Evolutionary conservation across 2,329 filamentous ascomycete genomes (phyloP).

Genomic region (Biscogniauxia marginata): DNA sequence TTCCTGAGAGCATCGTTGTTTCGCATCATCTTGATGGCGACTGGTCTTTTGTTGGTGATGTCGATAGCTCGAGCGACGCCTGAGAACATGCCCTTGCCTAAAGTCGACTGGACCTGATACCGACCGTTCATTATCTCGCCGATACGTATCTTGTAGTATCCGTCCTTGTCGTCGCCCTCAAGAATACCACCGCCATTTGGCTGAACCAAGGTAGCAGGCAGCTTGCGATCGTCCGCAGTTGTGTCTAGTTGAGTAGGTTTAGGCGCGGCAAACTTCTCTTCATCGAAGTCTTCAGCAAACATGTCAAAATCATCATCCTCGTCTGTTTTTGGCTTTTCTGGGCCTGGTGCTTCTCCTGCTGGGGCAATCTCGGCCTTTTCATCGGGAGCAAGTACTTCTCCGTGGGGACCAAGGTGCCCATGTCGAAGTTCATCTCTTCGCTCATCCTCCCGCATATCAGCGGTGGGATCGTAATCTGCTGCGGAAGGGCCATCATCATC

Average conservation of each 20-base stretch:
- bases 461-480: slow-evolving; percentile 74
- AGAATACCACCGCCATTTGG: slow-evolving; percentile 70
- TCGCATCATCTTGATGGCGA: slow-evolving; percentile 96
- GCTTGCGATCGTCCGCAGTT: slow-evolving; percentile 44
- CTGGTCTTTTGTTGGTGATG: slow-evolving; percentile 68
- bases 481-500: slow-evolving; percentile 70
- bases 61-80: slow-evolving; percentile 90
- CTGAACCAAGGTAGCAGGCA: slow-evolving; percentile 46
- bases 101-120: slow-evolving; percentile 82
- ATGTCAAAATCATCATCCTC: slow-evolving; percentile 77
- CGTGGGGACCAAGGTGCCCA: slow-evolving; percentile 52
- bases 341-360: slow-evolving; percentile 35
- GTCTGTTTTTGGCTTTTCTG: slow-evolving; percentile 47
- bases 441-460: slow-evolving; percentile 73
- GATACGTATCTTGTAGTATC: slow-evolving; percentile 92
- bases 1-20: slow-evolving; percentile 93
- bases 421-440: slow-evolving; percentile 57
- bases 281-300: slow-evolving; percentile 81
- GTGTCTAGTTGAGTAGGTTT: slow-evolving; percentile 39
- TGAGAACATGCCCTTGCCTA: slow-evolving; percentile 95
- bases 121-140: slow-evolving; percentile 87
- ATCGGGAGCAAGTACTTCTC: slow-evolving; percentile 50
- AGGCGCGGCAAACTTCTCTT: slow-evolving; percentile 61
- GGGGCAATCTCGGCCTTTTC: slow-evolving; percentile 33
- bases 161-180: slow-evolving; percentile 91